Conservation (phyloP, 1,284 basidiomycete species). For the Malassezia brasiliensis region DNA sequence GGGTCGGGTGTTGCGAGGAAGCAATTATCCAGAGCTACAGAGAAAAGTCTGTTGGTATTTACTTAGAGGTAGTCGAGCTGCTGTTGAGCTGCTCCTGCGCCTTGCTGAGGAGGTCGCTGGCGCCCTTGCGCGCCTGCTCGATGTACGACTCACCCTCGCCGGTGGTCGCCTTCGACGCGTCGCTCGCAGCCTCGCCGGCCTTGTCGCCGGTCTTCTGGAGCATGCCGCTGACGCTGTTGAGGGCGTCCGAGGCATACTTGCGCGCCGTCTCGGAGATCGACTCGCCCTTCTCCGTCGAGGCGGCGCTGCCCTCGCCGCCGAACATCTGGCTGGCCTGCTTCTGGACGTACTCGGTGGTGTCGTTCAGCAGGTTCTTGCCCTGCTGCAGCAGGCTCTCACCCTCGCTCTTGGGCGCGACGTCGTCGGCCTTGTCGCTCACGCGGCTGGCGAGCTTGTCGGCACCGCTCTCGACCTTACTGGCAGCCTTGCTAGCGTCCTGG, state of each 20-base stretch:
- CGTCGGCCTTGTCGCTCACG: background rate
- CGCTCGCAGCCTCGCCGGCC: background rate
- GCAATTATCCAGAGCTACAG: too few relatives aligned
- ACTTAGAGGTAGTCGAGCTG: background rate
- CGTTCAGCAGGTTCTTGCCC: conserved; percentile 1
- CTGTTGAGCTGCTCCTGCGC: conserved; percentile 12
- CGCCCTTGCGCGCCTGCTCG: conserved; percentile 5
- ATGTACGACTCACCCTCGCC: conserved; percentile 2
- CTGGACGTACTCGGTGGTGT: conserved; percentile 4
- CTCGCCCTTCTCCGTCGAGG: background rate
- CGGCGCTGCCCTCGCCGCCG: background rate
- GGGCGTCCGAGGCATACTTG: conserved; percentile 13
- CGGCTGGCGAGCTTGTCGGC: conserved; percentile 7
- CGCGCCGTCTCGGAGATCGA: conserved; percentile 10
- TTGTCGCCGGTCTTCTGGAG: conserved; percentile 11
- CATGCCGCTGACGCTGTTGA: conserved; percentile 10
- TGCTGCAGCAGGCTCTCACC: conserved; percentile 1
- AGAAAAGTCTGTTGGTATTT: background rate
- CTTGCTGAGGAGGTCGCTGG: conserved; percentile 7
- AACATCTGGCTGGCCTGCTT: conserved; percentile 8
- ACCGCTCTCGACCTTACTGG: conserved; percentile 1
- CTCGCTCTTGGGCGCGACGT: background rate
- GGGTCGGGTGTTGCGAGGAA: too few relatives aligned
- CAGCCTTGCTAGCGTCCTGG: conserved; percentile 7
- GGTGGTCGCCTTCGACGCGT: background rate